phyloP scores from a whole-genome alignment of 495 filamentous ascomycete species.

The Penicillium riverlandense region DNA sequence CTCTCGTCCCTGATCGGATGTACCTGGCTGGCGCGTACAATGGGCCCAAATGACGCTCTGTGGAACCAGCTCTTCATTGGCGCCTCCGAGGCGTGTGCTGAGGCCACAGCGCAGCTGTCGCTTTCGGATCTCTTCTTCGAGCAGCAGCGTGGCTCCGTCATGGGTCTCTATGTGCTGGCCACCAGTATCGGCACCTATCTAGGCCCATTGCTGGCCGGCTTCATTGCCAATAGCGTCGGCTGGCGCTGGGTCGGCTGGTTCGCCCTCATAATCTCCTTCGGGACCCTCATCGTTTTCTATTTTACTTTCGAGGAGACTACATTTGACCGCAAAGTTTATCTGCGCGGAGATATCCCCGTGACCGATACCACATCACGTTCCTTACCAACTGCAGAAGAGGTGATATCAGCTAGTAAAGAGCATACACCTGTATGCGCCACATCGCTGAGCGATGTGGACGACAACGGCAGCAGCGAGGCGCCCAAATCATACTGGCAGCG shows the following conservation, averaged over 20 bases:
- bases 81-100: conserved; percentile 20
- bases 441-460: too few relatives aligned
- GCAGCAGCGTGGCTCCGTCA: conserved; percentile 15
- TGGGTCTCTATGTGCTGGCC: conserved; percentile 20
- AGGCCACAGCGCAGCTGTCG: conserved; percentile 20
- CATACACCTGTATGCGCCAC: too few relatives aligned
- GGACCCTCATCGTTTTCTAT: conserved; percentile 12
- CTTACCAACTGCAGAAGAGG: neutral
- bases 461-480: too few relatives aligned
- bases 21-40: conserved; percentile 15
- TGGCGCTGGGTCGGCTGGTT: conserved; percentile 29
- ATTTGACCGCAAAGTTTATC: conserved; percentile 16
- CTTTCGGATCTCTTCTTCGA: conserved; percentile 22
- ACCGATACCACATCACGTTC: neutral
- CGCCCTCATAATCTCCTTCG: conserved; percentile 20
- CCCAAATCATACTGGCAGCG: conserved; percentile 17
- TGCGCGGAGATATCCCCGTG: conserved; percentile 1
- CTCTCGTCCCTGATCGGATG: conserved; percentile 13
- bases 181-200: conserved; percentile 25
- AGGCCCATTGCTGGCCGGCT: conserved; percentile 23
- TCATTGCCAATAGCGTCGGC: conserved; percentile 15
- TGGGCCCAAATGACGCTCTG: conserved; percentile 13
- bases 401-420: too few relatives aligned
- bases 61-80: conserved; percentile 22
- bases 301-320: conserved; percentile 20